Base-by-base conservation (phyloP, 2,329 filamentous ascomycete species). In the Pseudogymnoascus sp. region DNA sequence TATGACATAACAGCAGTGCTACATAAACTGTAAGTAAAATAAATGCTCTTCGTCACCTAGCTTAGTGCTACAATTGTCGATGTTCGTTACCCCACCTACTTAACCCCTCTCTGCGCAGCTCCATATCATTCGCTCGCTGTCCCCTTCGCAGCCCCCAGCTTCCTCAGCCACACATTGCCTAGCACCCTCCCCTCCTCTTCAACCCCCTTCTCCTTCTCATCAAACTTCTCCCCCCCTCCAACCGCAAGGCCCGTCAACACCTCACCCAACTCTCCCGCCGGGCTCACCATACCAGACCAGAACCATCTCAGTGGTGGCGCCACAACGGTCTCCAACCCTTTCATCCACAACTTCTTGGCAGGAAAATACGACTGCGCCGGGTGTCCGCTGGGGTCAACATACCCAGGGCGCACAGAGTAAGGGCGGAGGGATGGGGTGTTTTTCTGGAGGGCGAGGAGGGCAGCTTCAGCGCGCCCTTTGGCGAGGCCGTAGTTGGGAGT, bases 401-500 rank as follows among this genome's bases (percentile, higher is more conserved):
- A 80, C 0, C 70, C 83, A 0, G 88, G 86, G 0, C 89, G 79
- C 6, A 86, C 75, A 10, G 80, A 83, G 67, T 82, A 81, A 1
- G 82, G 77, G 31, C 76, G 78, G 62, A 91, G 78, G 6, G 74
- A 72, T 19, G 35, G 26, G 23, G 14, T 19, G 2, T 62, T 63
- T 31, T 75, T 73, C 12, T 74, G 71, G 12, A 90, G 72, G 0
- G 79, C 77, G 1, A 87, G 77, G 1, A 92, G 78, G 1, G 76
- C 73, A 1, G 77, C 66, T 73, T 92, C 89, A 0, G 83, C 81
- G 70, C 84, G 78, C 11, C 89, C 89, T 72, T 92, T 92, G 62
- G 89, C 78, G 11, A 80, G 77, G 1, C 78, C 85, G 68, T 83
- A 91, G 49, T 83, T 73, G 16, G 80, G 72, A 0, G 86, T 82